Evolutionary conservation across 2,329 filamentous ascomycete species (phyloP), one percentile per base, ranked within the genome.

Genomic region (Cryphonectria nitschkei): DNA sequence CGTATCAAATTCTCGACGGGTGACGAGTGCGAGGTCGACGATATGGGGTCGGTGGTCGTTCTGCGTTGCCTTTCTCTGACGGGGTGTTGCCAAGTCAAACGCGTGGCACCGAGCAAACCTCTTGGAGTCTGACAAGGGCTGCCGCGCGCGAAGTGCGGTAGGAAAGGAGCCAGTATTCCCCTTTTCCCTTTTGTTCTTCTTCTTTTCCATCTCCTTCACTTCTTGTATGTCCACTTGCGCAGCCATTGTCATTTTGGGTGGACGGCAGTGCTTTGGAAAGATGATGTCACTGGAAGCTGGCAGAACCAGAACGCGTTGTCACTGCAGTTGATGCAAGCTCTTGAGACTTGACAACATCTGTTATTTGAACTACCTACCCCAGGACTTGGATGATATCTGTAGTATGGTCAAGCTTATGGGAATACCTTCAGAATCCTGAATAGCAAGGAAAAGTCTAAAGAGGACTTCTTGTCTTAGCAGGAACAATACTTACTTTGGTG

Each of bases 1-100:
- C 8, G 13, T 32, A 37, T n/a, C 50, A 29, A 32, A 43, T 6
- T 19, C 32, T 64, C 4, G 37, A n/a, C 16, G n/a, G 3, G 39
- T 64, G n/a, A 7, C 22, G 37, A 43, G 37, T 22, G 39, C 29
- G 39, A 64, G n/a, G 34, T 50, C 19, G 41, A 50, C 26, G 62
- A n/a, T 26, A 50, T 5, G 61, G 61, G 14, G 32, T n/a, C n/a
- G 26, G 22, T 26, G 22, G 50, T 54, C 62, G 26, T 29, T 43
- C 39, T 63, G 50, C 34, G 58, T 43, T 62, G 68, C 68, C 54
- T 65, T 46, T 34, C 22, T 46, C 32, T 37, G 56, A 29, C 52
- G 52, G 16, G n/a, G 52, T 34, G 46, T 26, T 58, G 69, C 69
- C 69, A 68, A 70, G 69, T 70, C 69, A 70, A 70, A 70, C 69